Base-by-base conservation (phyloP, 2,329 filamentous ascomycete species). In the Venturia carpophila region DNA sequence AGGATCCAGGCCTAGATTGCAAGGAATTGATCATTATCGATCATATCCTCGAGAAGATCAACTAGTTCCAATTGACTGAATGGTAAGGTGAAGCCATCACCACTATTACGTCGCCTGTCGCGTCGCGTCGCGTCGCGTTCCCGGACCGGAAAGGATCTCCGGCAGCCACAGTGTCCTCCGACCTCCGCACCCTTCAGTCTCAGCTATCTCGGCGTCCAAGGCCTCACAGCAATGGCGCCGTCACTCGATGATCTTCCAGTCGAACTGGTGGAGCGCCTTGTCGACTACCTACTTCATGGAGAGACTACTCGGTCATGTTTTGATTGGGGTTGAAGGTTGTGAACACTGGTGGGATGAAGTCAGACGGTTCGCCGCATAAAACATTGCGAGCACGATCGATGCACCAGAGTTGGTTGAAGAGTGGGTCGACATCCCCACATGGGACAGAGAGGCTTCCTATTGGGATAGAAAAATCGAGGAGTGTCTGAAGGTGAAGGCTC, bases 271-370 rank as follows among this genome's bases (percentile, higher is more conserved):
- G 63, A 64, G 5, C 63, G 45, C 37, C 7, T 64, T 43, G 21
- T 56, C 19, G 37, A 56, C 63, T 64, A 24, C 34, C 17, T 64
- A 13, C 63, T 34, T 19, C 47, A 64, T n/a, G n/a, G n/a, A n/a
- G n/a, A n/a, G n/a, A n/a, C n/a, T n/a, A n/a, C n/a, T n/a, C n/a
- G n/a, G 17, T 9, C 52, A 58, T n/a, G 5, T n/a, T 15, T 2
- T 3, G 9, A 2, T 58, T 37, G 7, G 13, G 30, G n/a, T 58
- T 15, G 2, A 11, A 37, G 52, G 52, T 2, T 17, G 37, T 13
- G 17, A n/a, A 19, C 5, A 34, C 17, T 58, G 52, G 52, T 58
- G 52, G 52, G 13, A 34, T 9, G 27, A 27, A 11, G 30, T 58
- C 0, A 37, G 19, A 27, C 30, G 52, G 19, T 1, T 58, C 15